phyloP scores from a whole-genome alignment of 306 rosid genomes.

The Carpinus viminea region DNA sequence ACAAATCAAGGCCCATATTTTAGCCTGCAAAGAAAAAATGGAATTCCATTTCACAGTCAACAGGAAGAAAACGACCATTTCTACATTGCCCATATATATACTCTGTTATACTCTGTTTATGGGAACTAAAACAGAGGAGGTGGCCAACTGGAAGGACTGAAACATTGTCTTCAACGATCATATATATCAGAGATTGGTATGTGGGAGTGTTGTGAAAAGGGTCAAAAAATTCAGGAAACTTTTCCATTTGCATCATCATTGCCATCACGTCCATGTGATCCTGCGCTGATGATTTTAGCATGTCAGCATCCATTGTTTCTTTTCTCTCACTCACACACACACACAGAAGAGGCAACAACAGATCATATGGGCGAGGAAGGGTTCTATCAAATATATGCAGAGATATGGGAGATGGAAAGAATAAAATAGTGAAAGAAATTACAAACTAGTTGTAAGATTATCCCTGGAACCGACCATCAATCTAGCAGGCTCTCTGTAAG shows the following conservation, averaged over 20 bases:
- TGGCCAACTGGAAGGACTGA: no score
- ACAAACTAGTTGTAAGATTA: slow-evolving; percentile 15
- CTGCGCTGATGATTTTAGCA: slow-evolving; percentile 31
- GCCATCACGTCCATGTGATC: slow-evolving; percentile 61
- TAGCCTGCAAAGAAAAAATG: no score
- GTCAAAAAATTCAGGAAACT: slow-evolving; percentile 51
- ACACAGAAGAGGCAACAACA: not conserved
- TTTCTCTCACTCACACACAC: not conserved
- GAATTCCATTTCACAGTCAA: no score
- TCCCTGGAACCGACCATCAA: slow-evolving; percentile 48
- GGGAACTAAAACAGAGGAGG: no score
- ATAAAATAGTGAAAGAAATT: slow-evolving; percentile 33
- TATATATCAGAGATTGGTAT: slow-evolving; percentile 32
- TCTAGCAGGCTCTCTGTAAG: slow-evolving; percentile 40
- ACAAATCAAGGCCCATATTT: slow-evolving; percentile 31
- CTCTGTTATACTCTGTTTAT: no score
- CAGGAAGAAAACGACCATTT: no score
- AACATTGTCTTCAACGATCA: no score
- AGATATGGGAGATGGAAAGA: slow-evolving; percentile 41
- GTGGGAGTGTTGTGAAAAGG: slow-evolving; percentile 39
- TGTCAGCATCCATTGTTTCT: slow-evolving; percentile 61
- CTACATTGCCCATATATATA: no score
- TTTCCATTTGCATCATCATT: slow-evolving; percentile 80
- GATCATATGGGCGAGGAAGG: not conserved
- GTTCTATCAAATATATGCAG: slow-evolving; percentile 25